A percentile compares a stretch with the other conserved stretches of the same genome.
These are phyloP conservation scores for Fusarium denticulatum DNA, from an alignment of 2,329 filamentous ascomycete genomes.

Conservation along the genomic window DNA sequence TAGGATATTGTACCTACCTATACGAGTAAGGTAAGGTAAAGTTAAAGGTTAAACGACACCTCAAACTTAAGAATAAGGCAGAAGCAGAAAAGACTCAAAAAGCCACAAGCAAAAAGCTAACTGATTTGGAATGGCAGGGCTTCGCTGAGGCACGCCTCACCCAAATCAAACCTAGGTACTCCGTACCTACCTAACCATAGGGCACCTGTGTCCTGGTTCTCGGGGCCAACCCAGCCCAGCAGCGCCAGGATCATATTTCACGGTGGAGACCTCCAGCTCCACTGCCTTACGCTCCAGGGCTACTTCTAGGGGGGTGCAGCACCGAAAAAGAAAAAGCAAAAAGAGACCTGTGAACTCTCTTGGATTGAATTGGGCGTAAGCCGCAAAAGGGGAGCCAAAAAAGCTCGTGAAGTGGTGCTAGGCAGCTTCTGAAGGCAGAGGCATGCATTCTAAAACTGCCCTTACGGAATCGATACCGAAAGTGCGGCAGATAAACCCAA, in stretches of 20 bases:
- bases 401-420: constrained; percentile 21
- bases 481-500: constrained; percentile 37
- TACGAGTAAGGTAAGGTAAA: constrained; percentile 15
- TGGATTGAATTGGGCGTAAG: neutral
- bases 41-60: constrained; percentile 9
- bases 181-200: constrained; percentile 1
- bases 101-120: neutral
- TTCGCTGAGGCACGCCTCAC: neutral
- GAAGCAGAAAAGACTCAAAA: constrained; percentile 1
- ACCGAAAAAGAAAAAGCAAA: neutral
- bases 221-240: constrained; percentile 40
- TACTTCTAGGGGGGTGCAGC: constrained; percentile 10
- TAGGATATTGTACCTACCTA: neutral
- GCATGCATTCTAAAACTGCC: constrained; percentile 24
- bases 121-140: constrained; percentile 25
- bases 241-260: constrained; percentile 35
- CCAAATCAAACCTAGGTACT: neutral
- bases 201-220: constrained; percentile 43
- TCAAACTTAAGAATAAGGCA: neutral
- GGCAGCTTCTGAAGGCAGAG: neutral
- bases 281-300: neutral
- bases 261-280: constrained; percentile 26
- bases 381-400: neutral
- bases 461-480: constrained; percentile 42
- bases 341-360: neutral